Base-by-base conservation (phyloP, 495 filamentous ascomycete genomes). In the Penicillium psychrofluorescens region DNA sequence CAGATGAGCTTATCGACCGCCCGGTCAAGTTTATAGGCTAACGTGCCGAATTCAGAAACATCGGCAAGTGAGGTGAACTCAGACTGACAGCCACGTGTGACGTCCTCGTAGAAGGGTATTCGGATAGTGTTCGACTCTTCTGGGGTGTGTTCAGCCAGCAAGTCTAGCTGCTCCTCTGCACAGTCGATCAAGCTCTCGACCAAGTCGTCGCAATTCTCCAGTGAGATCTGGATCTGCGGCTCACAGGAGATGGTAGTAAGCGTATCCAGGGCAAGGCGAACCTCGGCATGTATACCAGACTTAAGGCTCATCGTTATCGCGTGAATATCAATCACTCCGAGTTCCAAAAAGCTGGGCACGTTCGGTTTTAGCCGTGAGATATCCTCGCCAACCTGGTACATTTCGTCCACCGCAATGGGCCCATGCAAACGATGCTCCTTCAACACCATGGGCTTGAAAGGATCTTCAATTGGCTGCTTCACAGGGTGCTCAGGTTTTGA, bases 251-350 rank as follows among this genome's bases (percentile, higher is more conserved):
- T 61, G 11, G 81, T 80, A 8, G 79, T 81, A 7, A 98, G 74
- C 1, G 83, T 85, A 62, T 96, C 92, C 39, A 98, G 66, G 10
- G 92, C 91, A 51, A 95, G 66, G 8, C 90, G 82, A 22, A 95
- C 80, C 60, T 98, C 92, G 10, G 80, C 81, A 53, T 88, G 78
- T 40, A 98, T 86, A 3, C 91, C 92, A 45, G 85, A 95, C 48
- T 94, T 88, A n/a, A 98, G 71, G 54, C 88, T 86, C 75, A 88
- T 86, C 1, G 81, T 95, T 34, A 98, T 72, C n/a, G 91, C 88
- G 50, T 88, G 85, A 27, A 96, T 83, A 54, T 98, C 90, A 43
- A 98, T 82, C 11, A 85, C 69, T 9, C 92, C 92, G 28, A 96
- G 69, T 51, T 98, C 91, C 4, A 71, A 64, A n/a, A 86, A 75